phyloP scores from a whole-genome alignment of 306 rosid genomes.

The Quercus mongolica region DNA sequence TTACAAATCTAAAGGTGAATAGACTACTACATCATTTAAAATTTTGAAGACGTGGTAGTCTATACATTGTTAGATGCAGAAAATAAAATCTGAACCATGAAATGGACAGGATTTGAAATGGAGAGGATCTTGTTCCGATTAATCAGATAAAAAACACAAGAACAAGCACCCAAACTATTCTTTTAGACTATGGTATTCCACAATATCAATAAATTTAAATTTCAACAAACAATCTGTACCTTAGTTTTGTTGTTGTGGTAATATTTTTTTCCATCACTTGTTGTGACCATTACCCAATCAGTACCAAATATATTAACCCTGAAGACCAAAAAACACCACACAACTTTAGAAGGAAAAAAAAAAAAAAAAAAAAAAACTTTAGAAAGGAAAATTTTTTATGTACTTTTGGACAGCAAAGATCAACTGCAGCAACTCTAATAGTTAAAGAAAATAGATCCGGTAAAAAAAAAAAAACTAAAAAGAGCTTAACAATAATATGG shows the following conservation, averaged over 20 bases:
- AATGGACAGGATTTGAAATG: no score
- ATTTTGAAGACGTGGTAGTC: no score
- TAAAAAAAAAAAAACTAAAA: background rate
- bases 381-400: slow-evolving; percentile 1
- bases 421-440: background rate
- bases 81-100: no score
- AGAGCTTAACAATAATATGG: background rate
- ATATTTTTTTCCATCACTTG: slow-evolving; percentile 84
- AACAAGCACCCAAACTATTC: no score
- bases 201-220: background rate
- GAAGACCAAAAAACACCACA: slow-evolving; percentile 14
- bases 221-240: slow-evolving; percentile 42
- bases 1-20: no score
- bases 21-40: no score
- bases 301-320: slow-evolving; percentile 83
- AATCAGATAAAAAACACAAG: no score
- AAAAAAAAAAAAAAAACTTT: slow-evolving; percentile 3
- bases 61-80: no score
- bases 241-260: slow-evolving; percentile 83
- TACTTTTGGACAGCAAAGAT: background rate
- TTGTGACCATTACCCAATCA: slow-evolving; percentile 85
- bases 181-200: no score
- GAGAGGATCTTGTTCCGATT: no score
- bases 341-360: slow-evolving; percentile 12
- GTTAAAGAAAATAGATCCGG: background rate